Percentiles rank a stretch among this genome's conserved stretches.
phyloP scores from a whole-genome alignment of 1,284 basidiomycete genomes.

The Tilletia walkeri region DNA sequence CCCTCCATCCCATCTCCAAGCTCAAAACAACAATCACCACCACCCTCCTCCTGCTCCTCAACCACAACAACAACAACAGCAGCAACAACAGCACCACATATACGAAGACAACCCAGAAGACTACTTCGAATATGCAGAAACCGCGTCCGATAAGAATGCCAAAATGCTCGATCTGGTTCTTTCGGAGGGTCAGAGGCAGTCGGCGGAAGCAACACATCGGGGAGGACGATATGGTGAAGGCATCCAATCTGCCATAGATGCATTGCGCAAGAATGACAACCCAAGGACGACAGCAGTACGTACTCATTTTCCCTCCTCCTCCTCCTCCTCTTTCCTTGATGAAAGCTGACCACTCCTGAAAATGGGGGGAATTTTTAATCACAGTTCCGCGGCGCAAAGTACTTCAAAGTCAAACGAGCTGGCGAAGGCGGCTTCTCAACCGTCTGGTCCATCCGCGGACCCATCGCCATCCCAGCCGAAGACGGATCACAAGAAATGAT shows the following conservation, averaged over 20 bases:
- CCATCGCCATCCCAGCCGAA: constrained; percentile 30
- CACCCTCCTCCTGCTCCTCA: not conserved
- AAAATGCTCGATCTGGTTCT: constrained; percentile 16
- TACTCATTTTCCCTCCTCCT: not conserved
- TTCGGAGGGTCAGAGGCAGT: constrained; percentile 9
- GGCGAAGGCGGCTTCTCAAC: constrained; percentile 53
- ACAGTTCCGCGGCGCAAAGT: constrained; percentile 45
- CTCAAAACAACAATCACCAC: not conserved
- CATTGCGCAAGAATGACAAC: not conserved
- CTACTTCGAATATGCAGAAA: constrained; percentile 13
- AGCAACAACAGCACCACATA: not conserved
- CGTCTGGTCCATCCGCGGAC: constrained; percentile 51
- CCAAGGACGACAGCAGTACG: constrained; percentile 9
- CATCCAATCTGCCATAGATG: constrained; percentile 10
- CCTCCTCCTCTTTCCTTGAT: not conserved
- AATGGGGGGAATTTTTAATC: too few relatives aligned
- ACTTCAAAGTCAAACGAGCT: constrained; percentile 42
- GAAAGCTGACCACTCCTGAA: not conserved
- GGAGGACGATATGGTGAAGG: constrained; percentile 13
- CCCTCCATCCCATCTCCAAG: too few relatives aligned
- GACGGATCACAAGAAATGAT: constrained; percentile 20
- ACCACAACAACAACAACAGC: not conserved
- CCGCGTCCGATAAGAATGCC: constrained; percentile 7
- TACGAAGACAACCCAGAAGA: constrained; percentile 11
- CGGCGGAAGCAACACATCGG: not conserved